A percentile compares a stretch with the other conserved stretches of the same genome.
phyloP scores from a whole-genome alignment of 495 filamentous ascomycete species.

The Pyronema domesticum region DNA sequence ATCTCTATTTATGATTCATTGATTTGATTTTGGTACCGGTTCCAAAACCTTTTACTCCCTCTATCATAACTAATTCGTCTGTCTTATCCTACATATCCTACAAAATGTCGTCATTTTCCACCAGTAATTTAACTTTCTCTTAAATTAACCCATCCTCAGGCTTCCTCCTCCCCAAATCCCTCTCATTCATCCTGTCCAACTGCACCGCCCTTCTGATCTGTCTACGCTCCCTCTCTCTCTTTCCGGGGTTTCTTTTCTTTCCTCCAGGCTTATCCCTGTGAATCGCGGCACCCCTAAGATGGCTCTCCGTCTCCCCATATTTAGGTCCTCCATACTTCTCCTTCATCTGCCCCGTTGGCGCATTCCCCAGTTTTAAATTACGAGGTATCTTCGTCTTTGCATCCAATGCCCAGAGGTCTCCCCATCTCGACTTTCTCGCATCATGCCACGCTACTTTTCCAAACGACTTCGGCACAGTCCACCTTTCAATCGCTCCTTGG shows the following conservation, averaged over 20 bases:
- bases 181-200: conserved; percentile 2
- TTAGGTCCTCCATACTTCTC: conserved; percentile 16
- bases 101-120: too few species aligned
- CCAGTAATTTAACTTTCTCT: too few species aligned
- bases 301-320: conserved; percentile 4
- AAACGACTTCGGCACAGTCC: conserved; percentile 72
- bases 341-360: conserved; percentile 2
- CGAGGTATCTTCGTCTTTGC: conserved; percentile 63
- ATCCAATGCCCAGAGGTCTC: conserved; percentile 87
- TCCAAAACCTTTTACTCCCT: too few species aligned
- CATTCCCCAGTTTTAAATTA: conserved; percentile 32
- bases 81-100: too few species aligned
- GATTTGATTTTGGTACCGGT: too few species aligned
- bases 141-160: neutral
- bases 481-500: conserved; percentile 70
- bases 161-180: neutral
- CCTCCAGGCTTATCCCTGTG: conserved; percentile 6
- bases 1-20: too few species aligned
- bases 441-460: conserved; percentile 70
- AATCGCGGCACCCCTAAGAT: conserved; percentile 7
- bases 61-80: too few species aligned
- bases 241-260: conserved; percentile 18
- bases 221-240: conserved; percentile 9
- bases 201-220: neutral
- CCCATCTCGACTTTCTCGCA: conserved; percentile 78